phyloP scores from a whole-genome alignment of 306 rosid genomes.

The Cicer arietinum region DNA sequence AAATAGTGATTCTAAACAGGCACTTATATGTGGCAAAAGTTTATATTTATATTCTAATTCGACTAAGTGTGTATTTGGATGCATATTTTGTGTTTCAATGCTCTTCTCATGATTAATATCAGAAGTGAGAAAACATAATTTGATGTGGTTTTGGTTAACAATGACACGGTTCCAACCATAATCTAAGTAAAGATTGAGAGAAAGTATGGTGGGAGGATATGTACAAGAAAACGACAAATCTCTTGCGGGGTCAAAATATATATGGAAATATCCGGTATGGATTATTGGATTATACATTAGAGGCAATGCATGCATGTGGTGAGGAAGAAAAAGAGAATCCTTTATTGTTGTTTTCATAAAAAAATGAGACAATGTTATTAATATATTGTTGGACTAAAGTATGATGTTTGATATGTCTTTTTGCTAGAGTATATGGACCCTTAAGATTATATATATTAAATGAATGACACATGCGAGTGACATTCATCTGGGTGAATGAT shows the following conservation, averaged over 20 bases:
- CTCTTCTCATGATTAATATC: no score
- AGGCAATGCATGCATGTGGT: conserved; percentile 51
- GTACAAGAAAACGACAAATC: not conserved
- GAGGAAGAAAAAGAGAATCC: conserved; percentile 26
- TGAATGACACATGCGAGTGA: conserved; percentile 53
- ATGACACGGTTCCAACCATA: no score
- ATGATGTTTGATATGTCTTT: conserved; percentile 37
- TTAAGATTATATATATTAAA: conserved; percentile 25
- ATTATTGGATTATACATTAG: conserved; percentile 31
- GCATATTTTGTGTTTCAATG: no score
- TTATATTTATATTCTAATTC: no score
- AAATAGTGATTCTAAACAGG: no score
- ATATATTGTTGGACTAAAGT: conserved; percentile 37
- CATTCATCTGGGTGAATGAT: conserved; percentile 47
- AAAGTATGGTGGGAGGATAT: not conserved
- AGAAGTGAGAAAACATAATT: no score
- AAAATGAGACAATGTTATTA: conserved; percentile 33
- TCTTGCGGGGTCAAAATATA: conserved; percentile 30
- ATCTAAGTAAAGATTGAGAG: conserved; percentile 4
- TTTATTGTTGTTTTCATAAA: conserved; percentile 20
- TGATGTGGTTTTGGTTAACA: no score
- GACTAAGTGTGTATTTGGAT: no score
- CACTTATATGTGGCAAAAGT: no score
- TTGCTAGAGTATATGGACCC: conserved; percentile 28
- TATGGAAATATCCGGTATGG: conserved; percentile 22